These are phyloP conservation scores for Oryza meyeriana DNA, from an alignment of 176 grass and related monocot species.

Conservation along the genomic window DNA sequence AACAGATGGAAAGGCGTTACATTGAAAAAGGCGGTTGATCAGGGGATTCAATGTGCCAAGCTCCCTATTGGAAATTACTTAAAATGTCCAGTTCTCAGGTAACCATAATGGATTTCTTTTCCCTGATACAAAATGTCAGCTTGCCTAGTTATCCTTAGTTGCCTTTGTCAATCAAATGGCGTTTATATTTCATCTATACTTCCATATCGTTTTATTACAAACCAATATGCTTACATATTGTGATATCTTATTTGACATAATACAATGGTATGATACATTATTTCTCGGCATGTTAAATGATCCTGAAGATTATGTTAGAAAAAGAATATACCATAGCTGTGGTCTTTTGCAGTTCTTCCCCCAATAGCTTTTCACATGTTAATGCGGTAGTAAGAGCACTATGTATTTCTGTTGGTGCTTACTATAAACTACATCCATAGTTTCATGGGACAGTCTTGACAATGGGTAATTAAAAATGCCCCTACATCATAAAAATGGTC, in stretches of 20 bases:
- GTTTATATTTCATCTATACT: conserved; percentile 3
- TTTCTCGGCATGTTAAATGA: neutral
- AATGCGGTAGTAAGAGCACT: neutral
- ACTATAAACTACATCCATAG: neutral
- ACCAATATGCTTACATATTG: neutral
- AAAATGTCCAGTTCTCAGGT: conserved; percentile 98
- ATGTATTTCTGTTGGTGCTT: neutral
- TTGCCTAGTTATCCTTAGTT: neutral
- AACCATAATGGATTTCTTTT: neutral
- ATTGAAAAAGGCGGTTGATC: conserved; percentile 75
- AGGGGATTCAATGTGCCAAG: conserved; percentile 88
- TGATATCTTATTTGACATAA: neutral
- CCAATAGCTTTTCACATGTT: neutral
- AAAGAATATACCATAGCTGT: too few species aligned
- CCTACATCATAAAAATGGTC: neutral
- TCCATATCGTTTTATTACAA: neutral
- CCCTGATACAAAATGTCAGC: neutral
- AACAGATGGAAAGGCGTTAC: conserved; percentile 91
- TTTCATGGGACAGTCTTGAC: neutral
- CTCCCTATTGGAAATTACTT: conserved; percentile 82
- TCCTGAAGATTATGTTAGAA: neutral
- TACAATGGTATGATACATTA: neutral
- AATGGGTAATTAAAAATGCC: neutral
- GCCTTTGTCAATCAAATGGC: neutral
- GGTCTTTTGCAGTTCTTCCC: neutral